phyloP scores from a whole-genome alignment of 2,329 filamentous ascomycete genomes.

The Rutstroemia sp. region DNA sequence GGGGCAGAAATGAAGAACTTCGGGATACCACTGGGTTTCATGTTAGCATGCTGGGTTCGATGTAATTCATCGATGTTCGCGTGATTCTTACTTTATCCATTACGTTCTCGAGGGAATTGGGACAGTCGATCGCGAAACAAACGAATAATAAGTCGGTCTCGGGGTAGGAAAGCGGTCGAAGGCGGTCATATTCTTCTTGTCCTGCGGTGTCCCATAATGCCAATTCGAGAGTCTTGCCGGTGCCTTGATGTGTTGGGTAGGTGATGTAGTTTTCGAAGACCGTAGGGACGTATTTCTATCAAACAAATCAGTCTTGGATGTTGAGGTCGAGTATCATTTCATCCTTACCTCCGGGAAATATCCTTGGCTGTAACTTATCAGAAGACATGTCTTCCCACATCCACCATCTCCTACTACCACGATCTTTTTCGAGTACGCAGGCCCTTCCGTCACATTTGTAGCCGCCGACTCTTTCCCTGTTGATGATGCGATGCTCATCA shows the following conservation, averaged over 20 bases:
- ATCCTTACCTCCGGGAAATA: conserved; percentile 88
- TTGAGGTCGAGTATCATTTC: not conserved
- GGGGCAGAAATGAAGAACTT: conserved; percentile 97
- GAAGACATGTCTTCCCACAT: conserved; percentile 94
- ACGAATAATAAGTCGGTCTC: conserved; percentile 98
- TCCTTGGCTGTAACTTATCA: conserved; percentile 98
- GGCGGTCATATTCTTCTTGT: conserved; percentile 95
- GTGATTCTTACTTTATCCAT: conserved; percentile 77
- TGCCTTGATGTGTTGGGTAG: conserved; percentile 79
- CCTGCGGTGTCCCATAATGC: conserved; percentile 98
- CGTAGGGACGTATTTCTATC: conserved; percentile 96
- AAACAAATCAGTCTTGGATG: not conserved
- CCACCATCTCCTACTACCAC: conserved; percentile 97
- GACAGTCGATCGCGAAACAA: conserved; percentile 98
- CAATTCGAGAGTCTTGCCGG: conserved; percentile 91
- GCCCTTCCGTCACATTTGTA: conserved; percentile 83
- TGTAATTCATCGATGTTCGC: not conserved
- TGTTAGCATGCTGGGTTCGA: conserved; percentile 9
- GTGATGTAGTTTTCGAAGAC: conserved; percentile 99
- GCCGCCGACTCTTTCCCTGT: conserved; percentile 69
- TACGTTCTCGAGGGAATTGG: conserved; percentile 95
- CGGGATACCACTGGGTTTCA: conserved; percentile 79
- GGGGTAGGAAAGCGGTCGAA: conserved; percentile 92
- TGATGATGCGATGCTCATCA: conserved; percentile 60
- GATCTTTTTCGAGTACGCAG: conserved; percentile 97